These are phyloP conservation scores for Ceratobasidium sp. DNA, from an alignment of 1,284 basidiomycete genomes.

Conservation along the genomic window DNA sequence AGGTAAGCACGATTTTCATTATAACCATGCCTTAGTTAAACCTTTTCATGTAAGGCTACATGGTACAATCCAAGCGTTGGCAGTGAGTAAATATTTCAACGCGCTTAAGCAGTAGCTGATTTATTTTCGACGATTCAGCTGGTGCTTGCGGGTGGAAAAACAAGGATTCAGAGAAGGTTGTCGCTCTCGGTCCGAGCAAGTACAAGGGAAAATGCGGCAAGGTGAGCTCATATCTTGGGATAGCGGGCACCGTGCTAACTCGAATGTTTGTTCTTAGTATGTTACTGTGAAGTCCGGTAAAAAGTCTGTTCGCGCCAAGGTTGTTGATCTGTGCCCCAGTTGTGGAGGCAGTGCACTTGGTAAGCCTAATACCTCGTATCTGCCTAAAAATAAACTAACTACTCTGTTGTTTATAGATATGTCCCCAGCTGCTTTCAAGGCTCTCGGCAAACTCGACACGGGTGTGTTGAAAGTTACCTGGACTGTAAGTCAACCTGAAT, in stretches of 20 bases:
- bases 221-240: background rate
- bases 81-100: background rate
- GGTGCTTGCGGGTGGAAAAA: slow-evolving; percentile 22
- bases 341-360: background rate
- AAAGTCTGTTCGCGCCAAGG: slow-evolving; percentile 26
- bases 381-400: background rate
- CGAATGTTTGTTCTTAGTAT: background rate
- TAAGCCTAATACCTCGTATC: background rate
- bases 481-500: slow-evolving; percentile 11
- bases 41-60: background rate
- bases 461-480: slow-evolving; percentile 14
- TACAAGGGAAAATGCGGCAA: slow-evolving; percentile 19
- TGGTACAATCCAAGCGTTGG: slow-evolving; percentile 28
- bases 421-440: slow-evolving; percentile 24
- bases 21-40: background rate
- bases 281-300: slow-evolving; percentile 9
- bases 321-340: slow-evolving; percentile 22
- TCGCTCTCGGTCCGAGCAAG: slow-evolving; percentile 6
- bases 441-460: slow-evolving; percentile 12
- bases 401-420: slow-evolving; percentile 1
- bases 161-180: slow-evolving; percentile 20
- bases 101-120: no score
- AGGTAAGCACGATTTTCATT: background rate
- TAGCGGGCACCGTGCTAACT: background rate
- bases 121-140: no score